phyloP scores from a whole-genome alignment of 2,329 filamentous ascomycete species.

The Pestalotiopsis sp. region DNA sequence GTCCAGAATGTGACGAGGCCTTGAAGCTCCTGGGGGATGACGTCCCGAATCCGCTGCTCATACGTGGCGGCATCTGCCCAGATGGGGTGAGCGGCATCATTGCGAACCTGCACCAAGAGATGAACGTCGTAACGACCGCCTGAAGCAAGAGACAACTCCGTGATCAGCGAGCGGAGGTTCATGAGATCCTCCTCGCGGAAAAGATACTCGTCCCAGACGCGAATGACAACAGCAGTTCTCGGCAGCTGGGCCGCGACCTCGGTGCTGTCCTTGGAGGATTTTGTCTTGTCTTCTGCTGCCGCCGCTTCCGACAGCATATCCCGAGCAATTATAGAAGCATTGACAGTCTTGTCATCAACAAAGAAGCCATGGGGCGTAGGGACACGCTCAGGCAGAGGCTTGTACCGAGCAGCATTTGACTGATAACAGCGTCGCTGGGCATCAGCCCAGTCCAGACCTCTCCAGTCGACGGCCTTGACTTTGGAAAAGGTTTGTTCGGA shows the following conservation, averaged over 20 bases:
- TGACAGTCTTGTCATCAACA: conserved; percentile 39
- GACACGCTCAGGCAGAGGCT: conserved; percentile 42
- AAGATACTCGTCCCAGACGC: conserved; percentile 79
- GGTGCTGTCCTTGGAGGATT: conserved; percentile 12
- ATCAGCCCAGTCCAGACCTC: conserved; percentile 76
- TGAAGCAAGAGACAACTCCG: conserved; percentile 78
- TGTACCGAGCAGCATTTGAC: conserved; percentile 73
- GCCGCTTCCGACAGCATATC: conserved; percentile 23
- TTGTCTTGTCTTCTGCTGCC: conserved; percentile 13
- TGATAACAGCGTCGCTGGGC: conserved; percentile 74
- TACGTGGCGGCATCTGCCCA: conserved; percentile 76
- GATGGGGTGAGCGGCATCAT: conserved; percentile 73
- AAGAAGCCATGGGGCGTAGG: conserved; percentile 54
- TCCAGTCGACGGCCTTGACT: conserved; percentile 74
- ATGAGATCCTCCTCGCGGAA: conserved; percentile 82
- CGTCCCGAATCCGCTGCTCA: conserved; percentile 65
- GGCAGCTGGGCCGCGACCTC: conserved; percentile 36
- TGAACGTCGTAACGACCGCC: conserved; percentile 88
- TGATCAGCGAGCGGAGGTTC: conserved; percentile 81
- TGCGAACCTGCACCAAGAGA: conserved; percentile 81
- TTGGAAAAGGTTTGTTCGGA: conserved; percentile 78
- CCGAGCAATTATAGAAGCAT: conserved; percentile 25
- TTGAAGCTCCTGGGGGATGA: conserved; percentile 81
- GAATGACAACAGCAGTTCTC: conserved; percentile 78
- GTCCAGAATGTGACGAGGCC: conserved; percentile 92